Evolutionary conservation across 129 eudicot species (phyloP).

Genomic region (Tagetes patula): DNA sequence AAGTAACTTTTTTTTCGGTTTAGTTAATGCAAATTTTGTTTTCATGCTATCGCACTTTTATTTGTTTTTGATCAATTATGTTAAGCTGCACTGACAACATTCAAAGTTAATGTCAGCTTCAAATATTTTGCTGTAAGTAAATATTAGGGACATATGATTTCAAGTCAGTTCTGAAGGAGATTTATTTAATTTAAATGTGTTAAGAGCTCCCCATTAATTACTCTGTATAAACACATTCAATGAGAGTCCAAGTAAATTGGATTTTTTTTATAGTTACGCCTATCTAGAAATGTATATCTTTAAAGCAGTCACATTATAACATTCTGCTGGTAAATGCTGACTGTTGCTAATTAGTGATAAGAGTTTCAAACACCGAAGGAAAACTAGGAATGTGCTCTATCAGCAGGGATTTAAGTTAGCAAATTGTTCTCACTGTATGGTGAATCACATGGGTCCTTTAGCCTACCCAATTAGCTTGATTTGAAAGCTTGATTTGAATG

Average conservation of each 20-base stretch:
- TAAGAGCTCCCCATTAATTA: conserved; percentile 15
- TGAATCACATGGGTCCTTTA: neutral
- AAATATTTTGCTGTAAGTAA: neutral
- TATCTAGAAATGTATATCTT: conserved; percentile 9
- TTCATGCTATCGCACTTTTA: conserved; percentile 1
- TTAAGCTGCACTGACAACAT: conserved; percentile 6
- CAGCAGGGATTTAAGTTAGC: conserved; percentile 14
- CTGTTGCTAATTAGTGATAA: conserved; percentile 17
- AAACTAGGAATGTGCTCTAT: conserved; percentile 16
- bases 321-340: conserved; percentile 3
- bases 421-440: neutral
- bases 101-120: neutral
- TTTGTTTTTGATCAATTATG: conserved; percentile 4
- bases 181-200: conserved; percentile 2
- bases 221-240: neutral
- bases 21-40: conserved; percentile 18
- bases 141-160: neutral
- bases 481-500: no score
- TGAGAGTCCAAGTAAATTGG: conserved; percentile 9
- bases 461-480: conserved; percentile 6
- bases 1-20: conserved; percentile 14
- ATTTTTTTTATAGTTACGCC: neutral
- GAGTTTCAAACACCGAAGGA: conserved; percentile 5
- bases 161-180: conserved; percentile 7
- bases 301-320: conserved; percentile 9